These are phyloP conservation scores for Orbilia quercus DNA, from an alignment of 2,329 filamentous ascomycete species.

Conservation along the genomic window DNA sequence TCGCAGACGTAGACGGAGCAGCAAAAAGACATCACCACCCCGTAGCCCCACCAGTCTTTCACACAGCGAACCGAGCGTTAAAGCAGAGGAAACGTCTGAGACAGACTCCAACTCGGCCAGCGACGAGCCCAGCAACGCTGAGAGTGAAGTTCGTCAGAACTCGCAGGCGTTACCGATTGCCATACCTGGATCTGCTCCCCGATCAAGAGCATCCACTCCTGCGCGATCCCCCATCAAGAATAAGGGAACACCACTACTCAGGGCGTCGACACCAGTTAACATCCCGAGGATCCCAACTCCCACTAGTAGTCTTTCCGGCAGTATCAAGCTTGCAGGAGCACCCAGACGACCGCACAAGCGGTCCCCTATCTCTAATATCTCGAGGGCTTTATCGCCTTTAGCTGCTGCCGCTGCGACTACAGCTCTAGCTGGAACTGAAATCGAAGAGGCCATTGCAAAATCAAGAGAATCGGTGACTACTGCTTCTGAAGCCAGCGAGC, in stretches of 20 bases:
- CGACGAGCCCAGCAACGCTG: conserved; percentile 49
- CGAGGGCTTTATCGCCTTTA: conserved; percentile 45
- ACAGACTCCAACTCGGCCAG: conserved; percentile 35
- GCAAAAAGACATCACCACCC: conserved; percentile 29
- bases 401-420: conserved; percentile 48
- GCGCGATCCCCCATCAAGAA: conserved; percentile 41
- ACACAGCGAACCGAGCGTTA: conserved; percentile 44
- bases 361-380: conserved; percentile 50
- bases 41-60: conserved; percentile 50
- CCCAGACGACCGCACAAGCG: conserved; percentile 44
- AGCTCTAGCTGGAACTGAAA: conserved; percentile 41
- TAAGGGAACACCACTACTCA: conserved; percentile 44
- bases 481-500: conserved; percentile 37
- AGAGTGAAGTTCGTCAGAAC: conserved; percentile 52
- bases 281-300: conserved; percentile 43
- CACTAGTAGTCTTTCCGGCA: conserved; percentile 43
- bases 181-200: conserved; percentile 50
- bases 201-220: conserved; percentile 52
- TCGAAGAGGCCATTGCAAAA: conserved; percentile 40
- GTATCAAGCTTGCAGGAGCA: conserved; percentile 46
- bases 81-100: conserved; percentile 31
- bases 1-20: conserved; percentile 48
- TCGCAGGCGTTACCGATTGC: conserved; percentile 50
- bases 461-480: conserved; percentile 20
- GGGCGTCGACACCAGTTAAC: conserved; percentile 47